Base-by-base conservation (phyloP, 169 alveolate species). In the Plasmodium vivax region DNA sequence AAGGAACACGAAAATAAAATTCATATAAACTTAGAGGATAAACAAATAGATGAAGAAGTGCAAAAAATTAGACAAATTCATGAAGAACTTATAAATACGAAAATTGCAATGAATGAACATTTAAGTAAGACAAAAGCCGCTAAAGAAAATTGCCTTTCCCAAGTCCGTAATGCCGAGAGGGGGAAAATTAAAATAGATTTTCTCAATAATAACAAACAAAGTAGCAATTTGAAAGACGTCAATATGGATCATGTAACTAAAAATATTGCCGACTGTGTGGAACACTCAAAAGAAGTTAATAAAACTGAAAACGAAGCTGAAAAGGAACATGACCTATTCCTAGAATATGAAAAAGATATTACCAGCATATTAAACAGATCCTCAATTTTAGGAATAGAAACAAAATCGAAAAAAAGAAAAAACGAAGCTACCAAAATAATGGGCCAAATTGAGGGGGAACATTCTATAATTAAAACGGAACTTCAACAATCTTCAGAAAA, bases 391-490 rank as follows among this genome's bases (percentile, higher is more conserved):
- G 83, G 58, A 75, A 7, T 75, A 32, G 43, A 36, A 75, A 75
- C 83, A 32, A 75, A 75, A 75, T 75, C 83, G 41, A 34, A 75
- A 27, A 75, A 75, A 75, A 75, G 43, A 14, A 75, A 36, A 75
- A 75, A 75, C 41, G 54, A 75, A 14, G 83, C 83, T 30, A 19
- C 45, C 14, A 3, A 75, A 75, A 75, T 75, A 10, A 75, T 75
- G 83, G 51, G 4, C 41, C 19, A 75, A 30, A 75, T 75, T 34
- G 34, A 75, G 41, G 41, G 4, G 43, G 45, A 75, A 75, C 36
- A 19, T 36, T 14, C 56, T 75, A 75, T 6, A 7, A 75, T 75
- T 32, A 27, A 75, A 36, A 34, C 9, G 41, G 43, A 75, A 75
- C 43, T 75, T 14, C 83, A 75, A 75, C 62, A 75, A 75, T 30